A percentile compares a stretch with the other conserved stretches of the same genome.
Conservation (phyloP, 1,284 basidiomycete species). For the Leccinum laetum region DNA sequence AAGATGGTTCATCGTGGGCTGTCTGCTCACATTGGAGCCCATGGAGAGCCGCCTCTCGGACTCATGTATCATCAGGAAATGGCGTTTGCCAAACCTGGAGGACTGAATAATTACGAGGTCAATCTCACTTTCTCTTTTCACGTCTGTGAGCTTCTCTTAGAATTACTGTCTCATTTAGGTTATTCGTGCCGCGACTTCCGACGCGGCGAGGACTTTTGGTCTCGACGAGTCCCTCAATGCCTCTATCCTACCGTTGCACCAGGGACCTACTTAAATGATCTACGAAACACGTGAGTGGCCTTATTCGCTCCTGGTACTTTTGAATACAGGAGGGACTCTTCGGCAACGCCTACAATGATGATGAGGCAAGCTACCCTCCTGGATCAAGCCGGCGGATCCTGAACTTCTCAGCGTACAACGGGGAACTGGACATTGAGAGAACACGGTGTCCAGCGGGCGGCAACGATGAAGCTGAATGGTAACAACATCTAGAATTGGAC, state of each 20-base stretch:
- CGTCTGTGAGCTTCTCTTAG: background rate
- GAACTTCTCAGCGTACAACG: slow-evolving; percentile 36
- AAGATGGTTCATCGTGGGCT: slow-evolving; percentile 65
- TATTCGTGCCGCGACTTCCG: slow-evolving; percentile 63
- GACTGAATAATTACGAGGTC: slow-evolving; percentile 51
- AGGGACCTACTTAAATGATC: slow-evolving; percentile 49
- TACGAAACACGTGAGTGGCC: slow-evolving; percentile 45
- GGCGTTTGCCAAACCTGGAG: slow-evolving; percentile 60
- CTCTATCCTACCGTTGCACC: slow-evolving; percentile 46
- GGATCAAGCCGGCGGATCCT: slow-evolving; percentile 45
- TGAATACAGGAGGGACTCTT: slow-evolving; percentile 40
- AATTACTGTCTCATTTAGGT: slow-evolving; percentile 40
- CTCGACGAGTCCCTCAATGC: slow-evolving; percentile 52
- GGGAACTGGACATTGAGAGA: slow-evolving; percentile 37
- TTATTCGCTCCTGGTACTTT: slow-evolving; percentile 48
- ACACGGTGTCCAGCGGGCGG: slow-evolving; percentile 40
- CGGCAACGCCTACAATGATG: slow-evolving; percentile 55
- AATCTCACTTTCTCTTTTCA: background rate
- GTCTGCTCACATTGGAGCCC: slow-evolving; percentile 66
- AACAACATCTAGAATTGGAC: slow-evolving; percentile 32
- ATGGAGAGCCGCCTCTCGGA: slow-evolving; percentile 73
- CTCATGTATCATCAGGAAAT: slow-evolving; percentile 77
- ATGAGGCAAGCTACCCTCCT: slow-evolving; percentile 52
- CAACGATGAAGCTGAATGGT: slow-evolving; percentile 35
- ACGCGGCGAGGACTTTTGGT: slow-evolving; percentile 64